A percentile compares a stretch with the other conserved stretches of the same genome.
Evolutionary conservation across 176 grass and related monocot genomes (phyloP).

Genomic region (Lolium multiflorum): DNA sequence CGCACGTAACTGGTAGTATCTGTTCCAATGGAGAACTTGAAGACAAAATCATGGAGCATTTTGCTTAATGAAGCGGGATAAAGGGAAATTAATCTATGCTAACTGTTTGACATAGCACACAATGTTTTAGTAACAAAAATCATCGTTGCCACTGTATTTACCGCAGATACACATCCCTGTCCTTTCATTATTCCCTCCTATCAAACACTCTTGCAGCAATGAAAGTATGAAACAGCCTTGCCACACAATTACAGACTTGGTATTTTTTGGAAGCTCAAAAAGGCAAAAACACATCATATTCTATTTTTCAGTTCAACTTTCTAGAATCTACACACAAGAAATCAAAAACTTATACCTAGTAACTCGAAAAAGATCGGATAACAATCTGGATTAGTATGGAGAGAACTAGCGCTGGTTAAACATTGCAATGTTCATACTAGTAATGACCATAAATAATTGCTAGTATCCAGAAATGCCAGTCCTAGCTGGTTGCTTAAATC

Average conservation of each 20-base stretch:
- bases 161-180: neutral
- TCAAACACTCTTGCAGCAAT: neutral
- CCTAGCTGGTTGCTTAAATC: neutral
- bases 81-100: neutral
- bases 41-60: neutral
- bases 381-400: neutral
- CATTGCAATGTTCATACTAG: too few relatives aligned
- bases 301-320: conserved; percentile 8
- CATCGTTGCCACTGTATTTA: conserved; percentile 8
- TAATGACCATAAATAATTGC: neutral
- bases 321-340: neutral
- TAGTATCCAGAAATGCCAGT: neutral
- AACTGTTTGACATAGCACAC: neutral
- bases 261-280: neutral
- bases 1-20: neutral
- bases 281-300: neutral
- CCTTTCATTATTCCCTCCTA: neutral
- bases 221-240: neutral
- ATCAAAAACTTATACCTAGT: neutral
- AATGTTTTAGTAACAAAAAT: conserved; percentile 2
- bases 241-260: neutral
- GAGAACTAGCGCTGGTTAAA: neutral
- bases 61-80: neutral
- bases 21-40: neutral
- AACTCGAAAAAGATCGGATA: neutral